Evolutionary conservation across 225 moss, liverwort and hornwort species (phyloP), one percentile per base, ranked within the genome.

Genomic region (Thuidium tamariscinum): DNA sequence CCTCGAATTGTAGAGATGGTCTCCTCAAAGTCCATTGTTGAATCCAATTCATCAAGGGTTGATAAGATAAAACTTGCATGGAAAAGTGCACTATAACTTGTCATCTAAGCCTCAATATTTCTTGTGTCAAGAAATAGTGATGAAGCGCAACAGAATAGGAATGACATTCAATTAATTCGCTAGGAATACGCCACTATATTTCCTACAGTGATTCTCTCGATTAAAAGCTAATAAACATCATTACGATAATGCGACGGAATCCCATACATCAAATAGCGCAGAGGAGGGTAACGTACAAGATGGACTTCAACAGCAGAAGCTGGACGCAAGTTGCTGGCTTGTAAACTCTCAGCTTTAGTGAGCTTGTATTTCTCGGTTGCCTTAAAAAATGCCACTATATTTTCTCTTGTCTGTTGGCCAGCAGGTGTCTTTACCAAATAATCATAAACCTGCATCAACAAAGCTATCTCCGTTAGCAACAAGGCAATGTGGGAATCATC

Each of bases 301-400:
- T 99, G 98, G 74, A 96, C 95, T 92, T 97, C 98, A 71, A 99
- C 97, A 84, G 97, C 96, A 51, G 96, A 94, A 66, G 95, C 80
- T 62, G 98, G 97, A 71, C 96, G 95, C 82, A 96, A 91, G 88
- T 99, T 97, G 85, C 94, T 90, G 25, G 95, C 92, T 89, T 99
- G 97, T 76, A 95, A 92, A 81, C 89, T 89, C 90, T 99, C 97
- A 49, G 97, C 98, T 84, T 96, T 94, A 16, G 96, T 97, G 62
- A 99, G 91, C 85, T 93, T 94, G 84, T 92, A 95, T 80, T 79
- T 67, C 87, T 93, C 91, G 74, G 91, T 89, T 70, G 87, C 93
- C 65, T 89, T 86, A 63, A 95, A 88, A 77, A 99, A 95, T 12
- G 87, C 78, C 84, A 94, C 90, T n/a, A 99, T 69, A 42, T 82